A percentile compares a stretch with the other conserved stretches of the same genome.
phyloP scores from a whole-genome alignment of 352 stramenopile genomes.

The Aphanomyces cochlioides region DNA sequence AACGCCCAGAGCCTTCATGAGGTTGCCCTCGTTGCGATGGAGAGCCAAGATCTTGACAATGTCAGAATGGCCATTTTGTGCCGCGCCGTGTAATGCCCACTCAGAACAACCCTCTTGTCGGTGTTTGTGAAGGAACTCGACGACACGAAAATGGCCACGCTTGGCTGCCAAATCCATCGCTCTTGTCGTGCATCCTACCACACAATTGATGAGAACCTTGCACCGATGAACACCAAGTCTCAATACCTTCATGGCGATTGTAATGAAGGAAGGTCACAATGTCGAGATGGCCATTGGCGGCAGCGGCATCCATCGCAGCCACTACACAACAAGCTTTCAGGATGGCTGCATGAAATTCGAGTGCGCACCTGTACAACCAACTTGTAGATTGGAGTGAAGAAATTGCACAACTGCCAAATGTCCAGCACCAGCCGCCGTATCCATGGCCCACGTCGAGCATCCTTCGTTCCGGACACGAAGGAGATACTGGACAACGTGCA shows the following conservation, averaged over 20 bases:
- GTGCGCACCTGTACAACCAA: background rate
- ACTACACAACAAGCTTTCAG: background rate
- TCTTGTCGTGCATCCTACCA: slow-evolving; percentile 10
- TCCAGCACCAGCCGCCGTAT: background rate
- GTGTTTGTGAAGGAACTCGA: slow-evolving; percentile 3
- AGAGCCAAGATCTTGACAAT: background rate
- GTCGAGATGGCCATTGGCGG: slow-evolving; percentile 14
- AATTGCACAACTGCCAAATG: slow-evolving; percentile 1
- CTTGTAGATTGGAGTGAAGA: background rate
- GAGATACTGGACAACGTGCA: background rate
- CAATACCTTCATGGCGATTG: slow-evolving; percentile 13
- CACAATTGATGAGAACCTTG: background rate
- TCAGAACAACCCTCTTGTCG: slow-evolving; percentile 9
- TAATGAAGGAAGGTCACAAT: slow-evolving; percentile 10
- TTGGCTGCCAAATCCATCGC: slow-evolving; percentile 18
- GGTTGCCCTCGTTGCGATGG: background rate
- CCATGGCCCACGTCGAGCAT: background rate
- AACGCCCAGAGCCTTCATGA: background rate
- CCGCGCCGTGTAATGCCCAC: background rate
- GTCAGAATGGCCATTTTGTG: slow-evolving; percentile 5
- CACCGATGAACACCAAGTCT: background rate
- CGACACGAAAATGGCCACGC: slow-evolving; percentile 3
- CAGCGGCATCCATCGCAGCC: slow-evolving; percentile 16
- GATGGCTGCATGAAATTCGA: background rate
- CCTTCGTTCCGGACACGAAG: background rate